Evolutionary conservation across 192 early-diverging fungal species (phyloP), one percentile per base, ranked within the genome.

Genomic region (Coemansia pectinata): DNA sequence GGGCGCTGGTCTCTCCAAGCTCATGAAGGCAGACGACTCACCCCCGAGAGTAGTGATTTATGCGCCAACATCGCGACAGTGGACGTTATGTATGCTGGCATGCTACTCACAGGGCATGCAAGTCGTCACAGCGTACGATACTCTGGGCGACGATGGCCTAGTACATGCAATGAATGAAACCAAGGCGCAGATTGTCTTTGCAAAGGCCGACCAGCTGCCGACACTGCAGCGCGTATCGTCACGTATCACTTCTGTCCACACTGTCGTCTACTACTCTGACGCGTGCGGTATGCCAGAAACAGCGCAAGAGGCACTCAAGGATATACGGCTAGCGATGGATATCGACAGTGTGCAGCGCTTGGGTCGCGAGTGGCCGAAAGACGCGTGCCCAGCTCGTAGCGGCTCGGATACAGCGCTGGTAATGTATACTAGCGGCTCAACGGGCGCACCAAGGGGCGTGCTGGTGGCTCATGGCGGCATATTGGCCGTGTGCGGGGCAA

Each of bases 391-490:
- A n/a, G 94, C 95, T 10, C 83, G 73, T 19, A 72, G 96, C n/a
- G 34, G 11, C 40, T 29, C 73, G 1, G 94, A 95, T 57, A 84
- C 87, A 39, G 90, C 81, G 85, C 91, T 67, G 88, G 93, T 98
- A 75, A 98, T 98, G 96, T 98, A 91, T 73, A 94, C 90, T 33
- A 90, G 89, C 69, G 92, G 96, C 40, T 91, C 90, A 40, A 98
- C 94, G 11, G 95, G 96, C 23, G 89, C 89, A 78, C 96, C 97
- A 50, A 96, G 96, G 78, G 96, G 96, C 66, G 95, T 95, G 39
- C 73, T 94, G 66, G 77, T 98, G 10, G 86, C 90, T 53, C 95
- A 98, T 73, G 74, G 84, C 61, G 95, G 94, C 69, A 78, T 97
- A 63, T 85, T 96, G 61, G 88, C 96, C 63, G 66, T 83, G 4